Conservation (phyloP, 2,329 filamentous ascomycete genomes). For the Trichoderma sp. region DNA sequence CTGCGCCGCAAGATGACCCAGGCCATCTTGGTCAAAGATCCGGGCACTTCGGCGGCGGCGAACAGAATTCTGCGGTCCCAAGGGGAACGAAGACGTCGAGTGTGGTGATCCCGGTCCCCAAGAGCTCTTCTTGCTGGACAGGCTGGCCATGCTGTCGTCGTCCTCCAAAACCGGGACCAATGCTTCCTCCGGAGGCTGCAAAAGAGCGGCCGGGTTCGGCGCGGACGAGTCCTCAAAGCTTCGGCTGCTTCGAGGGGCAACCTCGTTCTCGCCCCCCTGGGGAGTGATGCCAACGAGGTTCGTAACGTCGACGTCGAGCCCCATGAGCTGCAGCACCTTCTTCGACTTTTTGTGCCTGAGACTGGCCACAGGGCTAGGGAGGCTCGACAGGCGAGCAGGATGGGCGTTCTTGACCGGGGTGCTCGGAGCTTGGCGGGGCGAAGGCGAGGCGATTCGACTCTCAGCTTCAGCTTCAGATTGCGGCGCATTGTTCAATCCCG, state of each 20-base stretch:
- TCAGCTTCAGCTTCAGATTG: background rate
- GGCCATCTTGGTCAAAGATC: constrained; percentile 4
- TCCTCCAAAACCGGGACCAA: constrained; percentile 21
- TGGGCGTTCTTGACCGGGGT: background rate
- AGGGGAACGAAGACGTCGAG: constrained; percentile 14
- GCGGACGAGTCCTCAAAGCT: background rate
- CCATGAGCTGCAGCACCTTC: constrained; percentile 44
- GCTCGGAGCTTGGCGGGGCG: background rate
- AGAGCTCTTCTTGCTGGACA: constrained; percentile 25
- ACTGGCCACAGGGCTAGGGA: constrained; percentile 11
- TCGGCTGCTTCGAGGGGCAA: background rate
- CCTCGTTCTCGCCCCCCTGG: background rate
- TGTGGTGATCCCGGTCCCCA: constrained; percentile 24
- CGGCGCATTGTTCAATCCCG: background rate
- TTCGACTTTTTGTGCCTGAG: constrained; percentile 30
- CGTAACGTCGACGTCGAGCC: constrained; percentile 36
- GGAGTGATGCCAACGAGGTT: constrained; percentile 2
- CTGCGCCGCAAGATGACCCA: background rate
- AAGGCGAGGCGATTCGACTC: constrained; percentile 5
- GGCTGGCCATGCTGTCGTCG: constrained; percentile 21
- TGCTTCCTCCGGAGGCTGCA: constrained; percentile 6
- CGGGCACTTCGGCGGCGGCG: constrained; percentile 14
- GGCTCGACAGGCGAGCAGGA: background rate
- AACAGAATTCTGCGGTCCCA: constrained; percentile 15
- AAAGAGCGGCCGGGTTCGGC: constrained; percentile 8